Evolutionary conservation across 352 stramenopile genomes (phyloP).

Genomic region (Phytophthora hibernalis): DNA sequence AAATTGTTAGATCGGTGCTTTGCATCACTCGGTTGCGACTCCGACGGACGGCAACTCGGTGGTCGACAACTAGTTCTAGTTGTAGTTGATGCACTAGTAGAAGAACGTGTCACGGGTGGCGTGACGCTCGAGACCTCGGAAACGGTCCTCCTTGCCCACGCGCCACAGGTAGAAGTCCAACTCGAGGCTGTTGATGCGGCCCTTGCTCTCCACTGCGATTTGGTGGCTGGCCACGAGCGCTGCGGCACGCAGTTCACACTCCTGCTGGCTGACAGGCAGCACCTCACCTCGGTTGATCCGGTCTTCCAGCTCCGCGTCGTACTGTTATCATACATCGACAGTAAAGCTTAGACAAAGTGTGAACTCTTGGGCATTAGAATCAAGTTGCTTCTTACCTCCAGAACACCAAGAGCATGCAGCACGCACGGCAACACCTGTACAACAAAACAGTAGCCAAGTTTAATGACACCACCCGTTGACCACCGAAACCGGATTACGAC

Average conservation of each 20-base stretch:
- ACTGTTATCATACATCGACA: conserved; percentile 41
- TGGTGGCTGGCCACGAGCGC: conserved; percentile 72
- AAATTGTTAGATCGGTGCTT: conserved; percentile 26
- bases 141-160: conserved; percentile 76
- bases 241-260: conserved; percentile 75
- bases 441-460: conserved; percentile 6
- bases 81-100: conserved; percentile 43
- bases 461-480: neutral
- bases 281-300: conserved; percentile 59
- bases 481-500: neutral
- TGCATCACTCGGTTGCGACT: no score
- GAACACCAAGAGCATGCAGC: conserved; percentile 68
- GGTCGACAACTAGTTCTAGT: neutral
- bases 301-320: conserved; percentile 55
- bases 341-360: conserved; percentile 7
- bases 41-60: neutral
- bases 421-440: conserved; percentile 76
- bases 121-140: conserved; percentile 73
- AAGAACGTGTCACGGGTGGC: conserved; percentile 76
- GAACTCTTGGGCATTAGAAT: neutral
- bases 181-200: conserved; percentile 49
- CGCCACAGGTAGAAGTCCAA: conserved; percentile 82
- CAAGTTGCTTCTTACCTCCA: conserved; percentile 50
- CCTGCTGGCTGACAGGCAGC: conserved; percentile 47
- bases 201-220: conserved; percentile 66